Conservation (phyloP, 306 rosid genomes). For the Cucumis hystrix region DNA sequence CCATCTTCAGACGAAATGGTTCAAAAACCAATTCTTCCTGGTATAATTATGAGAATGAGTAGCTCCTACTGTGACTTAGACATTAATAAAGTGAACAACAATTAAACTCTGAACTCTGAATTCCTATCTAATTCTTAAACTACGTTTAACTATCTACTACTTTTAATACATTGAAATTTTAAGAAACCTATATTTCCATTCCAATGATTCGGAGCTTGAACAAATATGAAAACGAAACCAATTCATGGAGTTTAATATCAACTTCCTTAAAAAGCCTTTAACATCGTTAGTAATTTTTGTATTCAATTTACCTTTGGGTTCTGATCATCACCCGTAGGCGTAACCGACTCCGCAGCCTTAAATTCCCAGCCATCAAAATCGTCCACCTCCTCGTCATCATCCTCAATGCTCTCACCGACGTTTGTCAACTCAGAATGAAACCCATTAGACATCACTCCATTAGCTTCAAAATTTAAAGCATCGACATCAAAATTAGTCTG, state of each 20-base stretch:
- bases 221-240: not conserved
- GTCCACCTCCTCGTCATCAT: conserved; percentile 15
- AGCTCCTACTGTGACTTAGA: not conserved
- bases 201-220: not conserved
- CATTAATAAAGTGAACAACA: not conserved
- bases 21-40: conserved; percentile 22
- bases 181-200: not conserved
- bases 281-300: not conserved
- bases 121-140: not conserved
- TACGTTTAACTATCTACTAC: not conserved
- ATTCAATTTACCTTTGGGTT: conserved; percentile 18
- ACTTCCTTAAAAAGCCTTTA: not conserved
- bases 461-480: not conserved
- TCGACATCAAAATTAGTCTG: conserved; percentile 7
- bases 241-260: not conserved
- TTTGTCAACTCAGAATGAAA: conserved; percentile 21
- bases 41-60: not conserved
- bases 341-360: conserved; percentile 53
- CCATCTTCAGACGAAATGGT: conserved; percentile 12
- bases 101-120: not conserved
- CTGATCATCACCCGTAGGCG: conserved; percentile 17
- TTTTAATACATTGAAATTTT: not conserved
- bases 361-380: conserved; percentile 87
- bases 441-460: conserved; percentile 12
- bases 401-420: conserved; percentile 20